Base-by-base conservation (phyloP, 2,329 filamentous ascomycete species). In the Saccharata proteae region DNA sequence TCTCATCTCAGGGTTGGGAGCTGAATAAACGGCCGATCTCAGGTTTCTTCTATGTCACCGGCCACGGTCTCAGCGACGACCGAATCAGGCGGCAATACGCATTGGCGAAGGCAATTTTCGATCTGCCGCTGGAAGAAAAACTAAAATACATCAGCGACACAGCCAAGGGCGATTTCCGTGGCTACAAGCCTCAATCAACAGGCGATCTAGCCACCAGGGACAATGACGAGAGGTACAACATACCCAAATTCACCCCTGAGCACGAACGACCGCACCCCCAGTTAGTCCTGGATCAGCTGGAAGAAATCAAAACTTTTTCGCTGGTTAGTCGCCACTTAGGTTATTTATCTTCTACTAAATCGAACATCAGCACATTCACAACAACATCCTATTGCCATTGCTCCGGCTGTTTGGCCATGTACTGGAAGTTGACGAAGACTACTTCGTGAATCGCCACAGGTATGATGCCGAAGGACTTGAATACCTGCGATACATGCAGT, bases 401-500 rank as follows among this genome's bases (percentile, higher is more conserved):
- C 29, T 32, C 21, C 21, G 29, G n/a, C 47, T 60, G 8, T 52
- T 59, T 26, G 52, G 53, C 12, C 50, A 57, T 36, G 54, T 56
- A 12, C 41, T 61, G 0, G 53, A 59, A 29, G 40, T 61, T 1
- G 54, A 55, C 1, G 50, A 56, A 26, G 43, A 58, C 34, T 49
- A 47, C 18, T 51, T 61, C 25, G 48, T 52, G 0, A 44, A 51
- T 4, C 49, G 48, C 3, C 57, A 61, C 34, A 40, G 46, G 2
- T 57, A 55, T 14, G 45, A 49, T 4, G 45, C 47, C 10, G 44
- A 48, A n/a, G 54, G 47, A 21, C 54, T 56, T 22, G 57, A 59
- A 26, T 54, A 58, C 30, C 40, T 59, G 2, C 48, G 57, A 10
- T 59, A 60, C 40, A 66, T 47, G 61, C 58, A 17, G 41, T 66